Evolutionary conservation across 176 grass and related monocot species (phyloP).

Genomic region (Ensete ventricosum): DNA sequence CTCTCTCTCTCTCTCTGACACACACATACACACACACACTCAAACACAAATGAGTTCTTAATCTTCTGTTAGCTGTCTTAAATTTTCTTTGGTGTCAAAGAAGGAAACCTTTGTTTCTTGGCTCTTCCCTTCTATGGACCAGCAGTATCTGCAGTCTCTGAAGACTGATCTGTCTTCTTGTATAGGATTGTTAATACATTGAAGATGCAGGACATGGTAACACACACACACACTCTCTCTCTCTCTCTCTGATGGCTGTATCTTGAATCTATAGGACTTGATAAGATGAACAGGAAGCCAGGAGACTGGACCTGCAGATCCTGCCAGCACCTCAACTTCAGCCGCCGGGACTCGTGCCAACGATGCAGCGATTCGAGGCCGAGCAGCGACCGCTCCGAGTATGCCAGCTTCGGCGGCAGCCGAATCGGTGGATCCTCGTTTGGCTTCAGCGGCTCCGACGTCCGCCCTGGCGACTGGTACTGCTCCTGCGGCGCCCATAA

Average conservation of each 20-base stretch:
- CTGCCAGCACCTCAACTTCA: constrained; percentile 99
- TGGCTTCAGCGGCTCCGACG: constrained; percentile 54
- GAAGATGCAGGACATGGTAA: no score
- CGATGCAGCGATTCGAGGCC: constrained; percentile 58
- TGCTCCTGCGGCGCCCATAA: constrained; percentile 90
- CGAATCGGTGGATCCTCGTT: constrained; percentile 57
- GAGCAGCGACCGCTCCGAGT: constrained; percentile 49
- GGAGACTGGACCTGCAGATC: constrained; percentile 96
- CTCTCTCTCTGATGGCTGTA: neutral
- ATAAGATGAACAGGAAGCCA: constrained; percentile 91
- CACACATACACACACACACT: no score
- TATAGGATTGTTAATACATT: no score
- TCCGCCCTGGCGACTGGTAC: constrained; percentile 95
- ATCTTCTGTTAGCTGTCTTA: no score
- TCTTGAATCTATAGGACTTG: neutral
- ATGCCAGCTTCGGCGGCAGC: constrained; percentile 53
- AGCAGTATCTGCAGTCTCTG: no score
- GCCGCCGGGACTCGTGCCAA: constrained; percentile 83
- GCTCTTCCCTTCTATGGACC: no score
- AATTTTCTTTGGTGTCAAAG: no score
- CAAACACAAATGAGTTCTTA: no score
- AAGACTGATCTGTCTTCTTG: no score
- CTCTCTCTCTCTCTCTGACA: no score
- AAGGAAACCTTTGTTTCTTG: no score
- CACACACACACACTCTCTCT: neutral